Evolutionary conservation across 768 basidiomycete species (phyloP).

Genomic region (Mycena olivaceomarginata): DNA sequence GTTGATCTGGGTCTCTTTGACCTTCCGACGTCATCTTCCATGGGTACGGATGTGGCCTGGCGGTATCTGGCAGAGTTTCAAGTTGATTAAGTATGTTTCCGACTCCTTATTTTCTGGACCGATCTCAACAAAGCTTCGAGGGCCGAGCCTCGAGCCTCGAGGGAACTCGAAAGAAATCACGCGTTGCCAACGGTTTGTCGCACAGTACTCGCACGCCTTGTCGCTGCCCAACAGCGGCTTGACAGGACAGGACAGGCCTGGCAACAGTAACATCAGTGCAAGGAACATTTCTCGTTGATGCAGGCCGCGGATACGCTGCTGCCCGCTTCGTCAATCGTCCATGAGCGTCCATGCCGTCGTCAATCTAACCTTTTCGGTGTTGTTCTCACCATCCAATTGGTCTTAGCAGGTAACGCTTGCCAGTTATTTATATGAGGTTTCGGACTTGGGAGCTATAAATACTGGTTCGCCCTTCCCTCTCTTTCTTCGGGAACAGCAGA

Average conservation of each 20-base stretch:
- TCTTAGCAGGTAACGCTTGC: not conserved
- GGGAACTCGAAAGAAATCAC: no score
- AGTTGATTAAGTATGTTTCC: no score
- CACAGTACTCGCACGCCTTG: no score
- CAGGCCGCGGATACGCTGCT: not conserved
- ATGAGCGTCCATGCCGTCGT: not conserved
- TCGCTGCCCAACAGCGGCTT: not conserved
- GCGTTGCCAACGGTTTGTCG: no score
- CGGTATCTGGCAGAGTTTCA: no score
- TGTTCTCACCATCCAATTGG: not conserved
- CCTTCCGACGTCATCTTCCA: no score
- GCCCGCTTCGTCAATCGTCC: not conserved
- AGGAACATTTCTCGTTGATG: not conserved
- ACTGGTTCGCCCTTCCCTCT: not conserved
- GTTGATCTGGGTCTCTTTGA: no score
- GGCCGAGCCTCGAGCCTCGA: no score
- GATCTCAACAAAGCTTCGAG: no score
- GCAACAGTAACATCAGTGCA: not conserved
- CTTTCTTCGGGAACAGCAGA: not conserved
- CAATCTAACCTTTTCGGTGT: constrained; percentile 17
- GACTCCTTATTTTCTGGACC: no score
- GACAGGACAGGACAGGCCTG: not conserved
- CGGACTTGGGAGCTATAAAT: not conserved
- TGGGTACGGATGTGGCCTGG: no score
- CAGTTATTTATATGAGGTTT: not conserved